Evolutionary conservation across 164 flowering plant species (phyloP).

Genomic region (Santalum album): DNA sequence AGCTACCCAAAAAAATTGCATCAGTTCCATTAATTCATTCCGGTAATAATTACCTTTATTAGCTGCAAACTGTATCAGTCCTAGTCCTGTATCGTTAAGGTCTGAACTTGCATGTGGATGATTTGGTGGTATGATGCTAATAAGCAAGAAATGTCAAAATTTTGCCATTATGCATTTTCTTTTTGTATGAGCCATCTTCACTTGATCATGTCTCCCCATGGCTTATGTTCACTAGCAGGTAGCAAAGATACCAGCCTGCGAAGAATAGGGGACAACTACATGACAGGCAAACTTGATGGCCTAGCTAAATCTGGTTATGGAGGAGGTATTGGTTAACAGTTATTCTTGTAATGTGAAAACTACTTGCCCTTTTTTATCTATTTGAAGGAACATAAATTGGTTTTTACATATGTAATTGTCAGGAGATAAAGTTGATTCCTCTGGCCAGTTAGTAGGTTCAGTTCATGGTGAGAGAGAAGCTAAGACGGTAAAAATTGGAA

Average conservation of each 20-base stretch:
- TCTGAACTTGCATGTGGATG: constrained; percentile 1
- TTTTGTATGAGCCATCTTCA: too few relatives aligned
- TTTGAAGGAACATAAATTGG: not conserved
- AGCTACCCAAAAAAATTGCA: too few relatives aligned
- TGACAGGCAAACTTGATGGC: constrained; percentile 24
- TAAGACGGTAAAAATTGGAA: constrained; percentile 45
- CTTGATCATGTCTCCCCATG: constrained; percentile 1
- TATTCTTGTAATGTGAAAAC: not conserved
- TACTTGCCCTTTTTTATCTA: too few relatives aligned
- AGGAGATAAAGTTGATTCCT: constrained; percentile 30
- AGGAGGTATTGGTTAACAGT: constrained; percentile 17
- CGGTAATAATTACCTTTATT: too few relatives aligned
- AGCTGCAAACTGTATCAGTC: too few relatives aligned
- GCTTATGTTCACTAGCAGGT: constrained; percentile 24
- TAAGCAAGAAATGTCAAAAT: too few relatives aligned
- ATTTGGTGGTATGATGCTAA: not conserved
- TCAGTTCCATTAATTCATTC: too few relatives aligned
- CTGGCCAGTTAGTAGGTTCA: constrained; percentile 23
- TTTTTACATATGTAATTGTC: constrained; percentile 12
- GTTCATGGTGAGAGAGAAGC: constrained; percentile 36
- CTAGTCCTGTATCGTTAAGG: too few relatives aligned
- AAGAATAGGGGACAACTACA: constrained; percentile 21
- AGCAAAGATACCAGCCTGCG: constrained; percentile 38
- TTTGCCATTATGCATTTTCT: not conserved
- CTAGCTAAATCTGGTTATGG: constrained; percentile 21